A percentile compares a stretch with the other conserved stretches of the same genome.
phyloP scores from a whole-genome alignment of 1,284 basidiomycete genomes.

The Sporisorium scitamineum region DNA sequence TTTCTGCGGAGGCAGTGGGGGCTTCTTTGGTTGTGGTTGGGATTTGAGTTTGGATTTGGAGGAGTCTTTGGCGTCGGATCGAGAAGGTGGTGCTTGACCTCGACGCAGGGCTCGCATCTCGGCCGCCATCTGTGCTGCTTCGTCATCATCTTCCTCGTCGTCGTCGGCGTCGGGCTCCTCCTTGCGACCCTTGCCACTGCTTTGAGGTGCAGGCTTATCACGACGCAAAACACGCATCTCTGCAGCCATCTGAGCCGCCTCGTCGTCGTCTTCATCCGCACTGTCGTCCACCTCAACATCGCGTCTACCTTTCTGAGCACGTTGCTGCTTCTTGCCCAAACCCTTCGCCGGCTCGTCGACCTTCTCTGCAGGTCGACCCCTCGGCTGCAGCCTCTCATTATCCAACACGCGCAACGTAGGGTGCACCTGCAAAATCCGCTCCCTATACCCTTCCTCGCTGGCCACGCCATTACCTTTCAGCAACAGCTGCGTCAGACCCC shows the following conservation, averaged over 20 bases:
- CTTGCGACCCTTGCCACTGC: slow-evolving; percentile 6
- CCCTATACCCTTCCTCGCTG: slow-evolving; percentile 33
- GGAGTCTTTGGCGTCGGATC: slow-evolving; percentile 5
- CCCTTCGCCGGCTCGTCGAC: slow-evolving; percentile 8
- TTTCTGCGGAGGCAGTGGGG: slow-evolving; percentile 9
- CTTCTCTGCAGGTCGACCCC: slow-evolving; percentile 17
- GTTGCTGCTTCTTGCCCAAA: neutral
- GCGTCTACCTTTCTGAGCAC: neutral
- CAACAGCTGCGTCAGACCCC: slow-evolving; percentile 55
- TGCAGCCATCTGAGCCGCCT: slow-evolving; percentile 23
- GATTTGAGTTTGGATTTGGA: slow-evolving; percentile 13
- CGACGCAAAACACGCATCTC: slow-evolving; percentile 26
- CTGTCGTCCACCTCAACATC: slow-evolving; percentile 1
- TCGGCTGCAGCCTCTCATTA: slow-evolving; percentile 45
- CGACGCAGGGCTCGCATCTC: slow-evolving; percentile 43
- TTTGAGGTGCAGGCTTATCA: slow-evolving; percentile 11
- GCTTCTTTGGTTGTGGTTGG: slow-evolving; percentile 9
- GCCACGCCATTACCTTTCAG: slow-evolving; percentile 59
- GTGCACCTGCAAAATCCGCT: slow-evolving; percentile 41
- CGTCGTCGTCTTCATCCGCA: slow-evolving; percentile 20
- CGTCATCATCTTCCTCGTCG: slow-evolving; percentile 35
- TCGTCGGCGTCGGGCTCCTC: slow-evolving; percentile 13
- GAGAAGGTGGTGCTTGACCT: slow-evolving; percentile 8
- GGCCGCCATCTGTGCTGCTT: slow-evolving; percentile 35
- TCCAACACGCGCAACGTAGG: slow-evolving; percentile 55